Evolutionary conservation across 1,139 yeast genomes (phyloP).

Genomic region (Yamadazyma siamensis): DNA sequence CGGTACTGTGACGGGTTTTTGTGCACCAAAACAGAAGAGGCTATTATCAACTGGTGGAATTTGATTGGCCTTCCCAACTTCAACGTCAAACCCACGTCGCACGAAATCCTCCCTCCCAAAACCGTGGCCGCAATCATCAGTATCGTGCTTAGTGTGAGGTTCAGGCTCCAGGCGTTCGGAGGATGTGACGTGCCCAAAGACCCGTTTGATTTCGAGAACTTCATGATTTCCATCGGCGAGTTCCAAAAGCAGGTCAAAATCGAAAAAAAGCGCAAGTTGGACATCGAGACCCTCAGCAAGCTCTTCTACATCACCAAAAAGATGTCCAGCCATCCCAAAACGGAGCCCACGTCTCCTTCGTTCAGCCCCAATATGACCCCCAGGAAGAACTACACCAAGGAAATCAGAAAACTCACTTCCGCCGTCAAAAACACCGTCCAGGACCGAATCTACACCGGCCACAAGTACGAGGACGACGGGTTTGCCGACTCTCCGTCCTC

Average conservation of each 20-base stretch:
- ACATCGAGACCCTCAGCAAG: conserved; percentile 58
- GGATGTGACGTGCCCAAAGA: conserved; percentile 84
- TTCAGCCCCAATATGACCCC: conserved; percentile 5
- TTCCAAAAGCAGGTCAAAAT: conserved; percentile 59
- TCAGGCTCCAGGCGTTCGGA: conserved; percentile 63
- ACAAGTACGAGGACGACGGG: conserved; percentile 25
- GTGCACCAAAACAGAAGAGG: conserved; percentile 73
- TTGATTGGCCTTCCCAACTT: conserved; percentile 64
- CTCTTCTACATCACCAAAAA: conserved; percentile 60
- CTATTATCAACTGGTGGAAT: conserved; percentile 80
- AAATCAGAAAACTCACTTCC: conserved; percentile 60
- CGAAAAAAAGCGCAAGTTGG: conserved; percentile 56
- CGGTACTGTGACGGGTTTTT: conserved; percentile 77
- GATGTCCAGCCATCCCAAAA: conserved; percentile 19
- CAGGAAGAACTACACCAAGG: conserved; percentile 36
- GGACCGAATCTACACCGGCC: conserved; percentile 44
- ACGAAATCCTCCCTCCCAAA: conserved; percentile 60
- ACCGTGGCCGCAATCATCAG: conserved; percentile 64
- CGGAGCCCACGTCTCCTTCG: conserved; percentile 3
- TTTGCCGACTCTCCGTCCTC: conserved; percentile 15
- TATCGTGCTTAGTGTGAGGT: conserved; percentile 61
- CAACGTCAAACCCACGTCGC: conserved; percentile 43
- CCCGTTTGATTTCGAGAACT: conserved; percentile 72
- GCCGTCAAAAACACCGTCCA: conserved; percentile 74
- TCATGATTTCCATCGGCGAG: conserved; percentile 58